Base-by-base conservation (phyloP, 2,329 filamentous ascomycete genomes). In the Trichothecium roseum region DNA sequence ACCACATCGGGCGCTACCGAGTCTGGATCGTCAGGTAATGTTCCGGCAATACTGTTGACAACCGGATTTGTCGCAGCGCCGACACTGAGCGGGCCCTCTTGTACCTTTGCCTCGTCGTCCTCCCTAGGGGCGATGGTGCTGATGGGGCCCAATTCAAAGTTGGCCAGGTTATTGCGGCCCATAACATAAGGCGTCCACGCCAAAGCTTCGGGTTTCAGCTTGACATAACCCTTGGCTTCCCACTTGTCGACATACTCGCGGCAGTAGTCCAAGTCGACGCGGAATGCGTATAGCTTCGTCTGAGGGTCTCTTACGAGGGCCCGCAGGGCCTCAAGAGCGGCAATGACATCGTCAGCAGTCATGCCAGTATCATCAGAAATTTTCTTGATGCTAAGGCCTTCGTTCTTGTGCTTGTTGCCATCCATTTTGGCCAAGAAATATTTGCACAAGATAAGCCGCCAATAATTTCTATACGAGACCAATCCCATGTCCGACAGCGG, bases 151-250 rank as follows among this genome's bases (percentile, higher is more conserved):
- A 87, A 74, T 51, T 94, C 86, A 48, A 91, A 89, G 48, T 85
- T 84, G 4, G 81, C 81, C 26, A 82, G 76, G 45, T 83, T 88
- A 55, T 75, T 81, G 42, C 86, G 78, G 18, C 91, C 89, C 87
- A 95, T 96, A 29, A 96, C 79, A 54, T 94, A 98, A 1, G 91
- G 91, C 12, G 88, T 95, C 91, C 91, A 98, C 9, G 88, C 81
- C 18, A 98, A 69, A 14, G 78, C 78, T 30, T 81, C 77, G 0
- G 83, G 76, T 45, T 91, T 83, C 26, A 98, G 73, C 48, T 78
- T 82, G 16, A 94, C 84, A 46, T 94, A 93, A 8, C 81, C 79
- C 53, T 95, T 95, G 33, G 73, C 71, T 51, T 94, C 84, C 75
- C 89, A 94, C 44, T 89, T 91, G 22, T 76, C 73, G 40, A 95